Base-by-base conservation (phyloP, 2,329 filamentous ascomycete genomes). In the Colletotrichum tofieldiae region DNA sequence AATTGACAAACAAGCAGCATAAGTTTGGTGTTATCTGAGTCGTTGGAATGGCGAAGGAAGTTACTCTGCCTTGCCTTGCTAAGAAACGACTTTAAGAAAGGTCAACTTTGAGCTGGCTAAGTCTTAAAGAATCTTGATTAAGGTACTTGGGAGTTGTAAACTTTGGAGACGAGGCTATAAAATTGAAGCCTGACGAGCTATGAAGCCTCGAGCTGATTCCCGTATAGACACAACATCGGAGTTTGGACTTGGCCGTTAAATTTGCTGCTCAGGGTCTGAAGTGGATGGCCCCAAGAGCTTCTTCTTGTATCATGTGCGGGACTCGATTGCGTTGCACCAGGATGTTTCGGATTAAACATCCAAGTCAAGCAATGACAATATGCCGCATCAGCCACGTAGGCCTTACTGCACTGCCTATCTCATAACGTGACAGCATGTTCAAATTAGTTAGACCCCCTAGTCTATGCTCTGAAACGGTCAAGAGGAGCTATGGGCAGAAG, bases 401-500 rank as follows among this genome's bases (percentile, higher is more conserved):
- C 11, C n/a, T 26, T 49, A 11, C 3, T 14, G n/a, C 45, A 49
- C 23, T 49, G 12, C 4, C 47, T 11, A 49, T 26, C 47, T 49
- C 11, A 12, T 2, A 16, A 49, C 35, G 35, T 26, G 47, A n/a
- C 14, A n/a, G 6, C 11, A 29, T 29, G 12, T 16, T 29, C 23
- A 6, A 51, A 1, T 26, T 16, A 11, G 5, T 9, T 23, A 35
- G 35, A n/a, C 49, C 16, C 49, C 23, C 2, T 29, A 3, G 23
- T 26, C 26, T 29, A 32, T 45, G 18, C 26, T 41, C 9, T 45
- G 56, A 60, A 60, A 60, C 39, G 4, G 11, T 32, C 2, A 12
- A 14, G 18, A 60, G 56, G 26, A 45, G 9, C 39, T n/a, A 12
- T 14, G 56, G 56, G 56, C 56, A 60, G 56, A 60, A 45, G 26